Base-by-base conservation (phyloP, 2,329 filamentous ascomycete genomes). In the Metarhizium album region DNA sequence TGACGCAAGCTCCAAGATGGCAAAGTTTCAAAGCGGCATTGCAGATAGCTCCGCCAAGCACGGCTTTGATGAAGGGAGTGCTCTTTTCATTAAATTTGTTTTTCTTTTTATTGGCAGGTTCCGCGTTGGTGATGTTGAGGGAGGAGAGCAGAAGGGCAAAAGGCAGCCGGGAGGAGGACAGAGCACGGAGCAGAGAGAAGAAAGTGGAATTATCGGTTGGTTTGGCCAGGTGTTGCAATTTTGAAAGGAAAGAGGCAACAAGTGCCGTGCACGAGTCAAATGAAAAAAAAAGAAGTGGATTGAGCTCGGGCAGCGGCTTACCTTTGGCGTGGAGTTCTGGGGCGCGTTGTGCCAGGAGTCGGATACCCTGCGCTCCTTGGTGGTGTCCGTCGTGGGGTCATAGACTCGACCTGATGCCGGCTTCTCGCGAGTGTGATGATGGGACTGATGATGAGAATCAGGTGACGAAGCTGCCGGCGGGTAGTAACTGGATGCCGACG, bases 311-410 rank as follows among this genome's bases (percentile, higher is more conserved):
- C 57, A 54, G 13, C 40, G 40, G 57, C 72, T 68, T 68, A 75
- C 73, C 72, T 76, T 75, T 62, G 71, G 68, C 56, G 71, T 68
- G 55, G 69, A 67, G 55, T 62, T 62, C 58, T 69, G 68, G 53
- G 66, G 66, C 62, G 67, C 64, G 62, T 67, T 70, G 59, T 70
- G 70, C 71, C 73, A 75, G 59, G 71, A 69, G 59, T 76, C 74
- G 52, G 71, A 73, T 57, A 70, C 63, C 54, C 66, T 67, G 58
- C 70, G 73, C 60, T 74, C 72, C 54, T 67, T 70, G 46, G 69
- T 71, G 53, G 69, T 70, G 64, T 79, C 75, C 42, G 72, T 75
- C 42, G 72, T 72, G 16, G 75, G 75, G 58, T 79, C 75, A 67
- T 79, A 79, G 64, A 75, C 76, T 62, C 71, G 70, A 59, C 73